Percentiles rank a stretch among this genome's conserved stretches.
These are phyloP conservation scores for Vicia faba DNA, from an alignment of 306 rosid species.

Conservation along the genomic window DNA sequence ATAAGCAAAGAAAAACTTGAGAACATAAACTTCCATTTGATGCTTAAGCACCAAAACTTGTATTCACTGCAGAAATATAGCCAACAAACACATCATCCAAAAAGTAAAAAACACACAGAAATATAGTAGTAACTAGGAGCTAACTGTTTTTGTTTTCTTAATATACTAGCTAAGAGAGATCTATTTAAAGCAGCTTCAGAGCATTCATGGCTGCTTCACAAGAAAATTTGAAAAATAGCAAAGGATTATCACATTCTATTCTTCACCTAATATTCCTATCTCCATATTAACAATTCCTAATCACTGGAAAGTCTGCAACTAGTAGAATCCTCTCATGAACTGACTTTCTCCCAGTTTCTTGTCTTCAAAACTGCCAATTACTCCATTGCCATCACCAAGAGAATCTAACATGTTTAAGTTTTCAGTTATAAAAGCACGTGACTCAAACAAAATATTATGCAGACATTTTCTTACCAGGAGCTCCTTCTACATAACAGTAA, in stretches of 20 bases:
- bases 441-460: constrained; percentile 4
- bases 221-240: constrained; percentile 18
- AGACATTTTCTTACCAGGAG: constrained; percentile 38
- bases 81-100: neutral
- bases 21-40: too few species aligned
- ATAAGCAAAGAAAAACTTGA: too few species aligned
- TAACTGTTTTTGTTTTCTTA: too few species aligned
- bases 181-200: constrained; percentile 21
- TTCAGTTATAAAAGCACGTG: constrained; percentile 12
- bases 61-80: too few species aligned
- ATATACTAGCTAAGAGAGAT: neutral
- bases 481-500: constrained; percentile 14
- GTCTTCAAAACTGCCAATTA: constrained; percentile 13
- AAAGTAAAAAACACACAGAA: neutral
- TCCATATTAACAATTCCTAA: constrained; percentile 16
- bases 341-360: constrained; percentile 30
- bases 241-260: neutral
- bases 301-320: constrained; percentile 13
- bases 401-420: constrained; percentile 33
- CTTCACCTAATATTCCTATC: constrained; percentile 23
- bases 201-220: neutral
- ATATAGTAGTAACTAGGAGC: neutral
- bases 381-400: constrained; percentile 27
- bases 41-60: too few species aligned
- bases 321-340: constrained; percentile 24